phyloP scores from a whole-genome alignment of 2,329 filamentous ascomycete species.

The Fusarium scirpi region DNA sequence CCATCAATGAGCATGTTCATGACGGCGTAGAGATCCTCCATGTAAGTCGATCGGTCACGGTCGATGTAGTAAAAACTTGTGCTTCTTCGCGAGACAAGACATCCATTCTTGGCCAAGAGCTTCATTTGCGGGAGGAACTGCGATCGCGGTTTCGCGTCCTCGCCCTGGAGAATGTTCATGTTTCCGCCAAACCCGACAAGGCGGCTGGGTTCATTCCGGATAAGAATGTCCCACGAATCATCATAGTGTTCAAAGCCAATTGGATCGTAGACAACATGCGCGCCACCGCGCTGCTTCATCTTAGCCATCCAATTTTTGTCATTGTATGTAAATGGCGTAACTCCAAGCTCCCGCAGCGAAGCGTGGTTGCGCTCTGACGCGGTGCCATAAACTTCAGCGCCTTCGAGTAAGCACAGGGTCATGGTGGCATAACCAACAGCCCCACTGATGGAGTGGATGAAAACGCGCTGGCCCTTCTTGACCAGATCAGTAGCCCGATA shows the following conservation, averaged over 20 bases:
- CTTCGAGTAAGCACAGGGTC: constrained; percentile 56
- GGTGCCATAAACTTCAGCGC: constrained; percentile 63
- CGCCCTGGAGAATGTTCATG: constrained; percentile 47
- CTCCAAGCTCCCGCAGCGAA: constrained; percentile 54
- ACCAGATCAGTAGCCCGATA: constrained; percentile 54
- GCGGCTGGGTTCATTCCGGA: constrained; percentile 50
- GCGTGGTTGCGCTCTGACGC: constrained; percentile 60
- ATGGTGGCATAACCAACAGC: constrained; percentile 60
- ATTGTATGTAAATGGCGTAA: constrained; percentile 59
- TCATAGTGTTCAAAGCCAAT: constrained; percentile 64
- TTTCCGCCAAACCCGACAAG: constrained; percentile 57
- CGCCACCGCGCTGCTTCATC: constrained; percentile 60
- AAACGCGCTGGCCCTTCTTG: constrained; percentile 58
- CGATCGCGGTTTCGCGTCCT: constrained; percentile 49
- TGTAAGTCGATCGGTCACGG: constrained; percentile 51
- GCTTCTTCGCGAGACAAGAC: constrained; percentile 46
- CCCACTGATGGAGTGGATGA: constrained; percentile 63
- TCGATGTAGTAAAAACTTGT: constrained; percentile 54
- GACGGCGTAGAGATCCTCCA: constrained; percentile 48
- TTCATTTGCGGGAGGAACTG: constrained; percentile 51
- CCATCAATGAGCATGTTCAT: constrained; percentile 50
- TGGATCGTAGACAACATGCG: constrained; percentile 61
- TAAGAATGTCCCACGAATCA: constrained; percentile 61
- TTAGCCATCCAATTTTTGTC: constrained; percentile 62
- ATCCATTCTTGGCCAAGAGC: constrained; percentile 49